Base-by-base conservation (phyloP, 2,329 filamentous ascomycete genomes). In the Thelonectria discophora region DNA sequence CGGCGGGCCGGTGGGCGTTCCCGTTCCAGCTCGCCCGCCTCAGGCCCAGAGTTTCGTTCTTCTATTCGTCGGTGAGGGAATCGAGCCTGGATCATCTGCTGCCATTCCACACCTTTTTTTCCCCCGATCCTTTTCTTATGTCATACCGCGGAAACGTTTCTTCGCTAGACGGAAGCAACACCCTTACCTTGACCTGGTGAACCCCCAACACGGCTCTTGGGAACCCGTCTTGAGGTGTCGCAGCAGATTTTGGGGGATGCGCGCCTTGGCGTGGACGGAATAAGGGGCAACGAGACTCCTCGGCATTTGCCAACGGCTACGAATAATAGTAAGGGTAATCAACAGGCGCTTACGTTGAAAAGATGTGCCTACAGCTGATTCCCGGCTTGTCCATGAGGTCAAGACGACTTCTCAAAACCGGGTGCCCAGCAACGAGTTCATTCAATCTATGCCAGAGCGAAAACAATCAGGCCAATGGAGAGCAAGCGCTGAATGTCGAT, bases 341-440 rank as follows among this genome's bases (percentile, higher is more conserved):
- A n/a, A n/a, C n/a, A n/a, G n/a, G n/a, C n/a, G n/a, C n/a, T n/a
- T n/a, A n/a, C n/a, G n/a, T n/a, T n/a, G n/a, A n/a, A n/a, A n/a
- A n/a, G n/a, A 82, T 85, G 82, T 85, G 78, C 81, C 82, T 84
- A 84, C 83, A 84, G 82, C 82, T 84, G 82, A 85, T 85, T 84
- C 82, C 82, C 82, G 80, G 75, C 77, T 77, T 81, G 68, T 85
- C 82, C 74, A 76, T 65, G 79, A 84, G 74, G 77, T 77, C 81
- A 84, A 82, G 78, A 84, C 82, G 82, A 82, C 76, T 74, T 82
- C 82, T 85, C 79, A 74, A 83, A 80, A 73, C 75, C 79, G 79
- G 81, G 82, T 81, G 82, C 82, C 82, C 82, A 85, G 83, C 82
- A 84, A 83, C 77, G 82, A 82, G 83, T 74, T 72, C 61, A 65